phyloP scores from a whole-genome alignment of 1,284 basidiomycete species.

The Puccinia coronata region DNA sequence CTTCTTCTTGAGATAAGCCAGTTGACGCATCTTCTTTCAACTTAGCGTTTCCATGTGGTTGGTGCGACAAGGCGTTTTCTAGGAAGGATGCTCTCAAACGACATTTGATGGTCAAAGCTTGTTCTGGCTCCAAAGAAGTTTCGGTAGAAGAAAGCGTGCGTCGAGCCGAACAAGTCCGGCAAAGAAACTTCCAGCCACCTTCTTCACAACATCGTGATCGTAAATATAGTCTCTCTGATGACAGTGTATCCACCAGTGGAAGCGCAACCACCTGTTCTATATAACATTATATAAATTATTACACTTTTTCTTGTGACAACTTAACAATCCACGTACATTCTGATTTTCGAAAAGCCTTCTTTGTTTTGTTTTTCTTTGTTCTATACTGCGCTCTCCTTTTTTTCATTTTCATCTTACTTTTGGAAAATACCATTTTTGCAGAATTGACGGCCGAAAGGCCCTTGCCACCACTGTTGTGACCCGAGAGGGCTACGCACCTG shows the following conservation, averaged over 20 bases:
- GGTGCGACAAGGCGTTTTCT: constrained; percentile 66
- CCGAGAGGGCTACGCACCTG: too few relatives aligned
- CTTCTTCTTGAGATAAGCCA: neutral
- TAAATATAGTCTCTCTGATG: constrained; percentile 8
- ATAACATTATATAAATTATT: neutral
- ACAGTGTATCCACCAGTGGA: constrained; percentile 13
- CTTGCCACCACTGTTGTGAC: too few relatives aligned
- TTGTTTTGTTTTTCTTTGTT: too few relatives aligned
- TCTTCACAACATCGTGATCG: neutral
- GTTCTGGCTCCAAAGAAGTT: constrained; percentile 50
- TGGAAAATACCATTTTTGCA: too few relatives aligned
- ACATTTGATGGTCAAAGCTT: constrained; percentile 62
- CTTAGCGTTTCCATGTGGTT: constrained; percentile 65
- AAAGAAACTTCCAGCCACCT: constrained; percentile 5
- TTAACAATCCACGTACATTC: too few relatives aligned
- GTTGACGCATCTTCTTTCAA: neutral
- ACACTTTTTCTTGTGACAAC: too few relatives aligned
- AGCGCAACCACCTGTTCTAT: constrained; percentile 15
- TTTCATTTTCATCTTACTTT: too few relatives aligned
- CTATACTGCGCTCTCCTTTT: too few relatives aligned
- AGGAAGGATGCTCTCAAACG: constrained; percentile 73
- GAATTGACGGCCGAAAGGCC: too few relatives aligned
- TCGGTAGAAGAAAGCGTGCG: constrained; percentile 42
- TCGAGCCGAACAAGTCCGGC: constrained; percentile 15
- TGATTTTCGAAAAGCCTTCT: too few relatives aligned